Base-by-base conservation (phyloP, 1,284 basidiomycete species). In the Stereum hirsutum region DNA sequence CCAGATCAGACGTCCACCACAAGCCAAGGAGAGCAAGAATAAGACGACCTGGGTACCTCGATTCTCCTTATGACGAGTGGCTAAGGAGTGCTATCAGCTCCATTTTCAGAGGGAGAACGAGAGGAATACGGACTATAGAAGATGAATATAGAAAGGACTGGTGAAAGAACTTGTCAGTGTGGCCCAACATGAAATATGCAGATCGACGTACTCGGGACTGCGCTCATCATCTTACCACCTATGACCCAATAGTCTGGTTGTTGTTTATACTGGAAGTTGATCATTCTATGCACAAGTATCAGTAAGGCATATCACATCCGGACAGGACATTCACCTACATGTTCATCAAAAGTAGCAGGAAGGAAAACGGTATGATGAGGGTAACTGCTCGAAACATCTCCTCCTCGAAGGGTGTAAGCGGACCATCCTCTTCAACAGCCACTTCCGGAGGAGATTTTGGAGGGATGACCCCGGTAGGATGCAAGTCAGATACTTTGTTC, bases 231-330 rank as follows among this genome's bases (percentile, higher is more conserved):
- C 50, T 75, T 75, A 35, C 76, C 69, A 21, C 62, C 41, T 20
- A 86, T 50, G 3, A 61, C 68, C 35, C 61, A 52, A 23, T 77
- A 55, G 12, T 71, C 65, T 1, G 75, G 66, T 21, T 67, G 58
- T 55, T 76, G 70, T 21, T 74, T 75, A 48, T 89, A 89, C 59
- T 89, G 87, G 43, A 75, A 75, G 54, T 85, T 82, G 39, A 87
- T 73, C 34, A 89, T 61, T 45, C 86, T 86, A 41, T 11, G 25
- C 44, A 12, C 42, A 21, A 24, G 40, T 34, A 19, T 39, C 42
- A 46, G 17, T 10, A 33, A n/a, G 37, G 19, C 17, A 25, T 24
- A 25, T 25, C 27, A 10, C 23, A 17, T 17, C 4, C 4, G 1
- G 30, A 36, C 2, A 39, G 15, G 5, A 20, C 8, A 41, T 19